phyloP scores from a whole-genome alignment of 768 basidiomycete species.

The Rhizopogon vesiculosus region DNA sequence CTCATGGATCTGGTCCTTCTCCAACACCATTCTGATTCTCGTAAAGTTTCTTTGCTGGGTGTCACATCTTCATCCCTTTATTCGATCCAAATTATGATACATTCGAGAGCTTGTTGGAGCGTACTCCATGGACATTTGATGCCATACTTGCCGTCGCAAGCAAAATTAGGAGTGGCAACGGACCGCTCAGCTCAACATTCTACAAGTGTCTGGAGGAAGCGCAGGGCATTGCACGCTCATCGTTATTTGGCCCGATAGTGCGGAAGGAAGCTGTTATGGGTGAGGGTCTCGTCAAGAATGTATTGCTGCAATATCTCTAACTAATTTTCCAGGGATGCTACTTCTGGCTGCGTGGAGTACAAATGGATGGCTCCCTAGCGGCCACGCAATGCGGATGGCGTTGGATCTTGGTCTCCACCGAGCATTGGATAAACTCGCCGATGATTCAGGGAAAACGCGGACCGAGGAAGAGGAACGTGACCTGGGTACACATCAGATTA shows the following conservation, averaged over 20 bases:
- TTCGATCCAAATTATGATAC: constrained; percentile 94
- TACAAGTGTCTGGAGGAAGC: constrained; percentile 93
- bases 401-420: constrained; percentile 90
- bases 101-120: constrained; percentile 86
- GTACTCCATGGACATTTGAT: constrained; percentile 95
- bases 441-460: constrained; percentile 57
- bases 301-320: not conserved
- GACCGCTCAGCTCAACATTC: constrained; percentile 79
- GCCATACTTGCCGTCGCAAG: constrained; percentile 89
- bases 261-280: constrained; percentile 95
- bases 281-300: constrained; percentile 24
- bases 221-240: constrained; percentile 91
- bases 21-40: constrained; percentile 1
- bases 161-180: constrained; percentile 88
- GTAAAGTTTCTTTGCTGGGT: constrained; percentile 88
- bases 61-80: constrained; percentile 93
- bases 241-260: constrained; percentile 90
- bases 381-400: constrained; percentile 96
- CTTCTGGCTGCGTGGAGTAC: constrained; percentile 91
- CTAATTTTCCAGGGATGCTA: constrained; percentile 64
- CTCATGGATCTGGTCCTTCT: constrained; percentile 4
- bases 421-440: constrained; percentile 86
- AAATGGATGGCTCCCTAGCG: constrained; percentile 92
- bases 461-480: constrained; percentile 84
- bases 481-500: constrained; percentile 47